Conservation (phyloP, 2,329 filamentous ascomycete species). For the Sporothrix humicola region DNA sequence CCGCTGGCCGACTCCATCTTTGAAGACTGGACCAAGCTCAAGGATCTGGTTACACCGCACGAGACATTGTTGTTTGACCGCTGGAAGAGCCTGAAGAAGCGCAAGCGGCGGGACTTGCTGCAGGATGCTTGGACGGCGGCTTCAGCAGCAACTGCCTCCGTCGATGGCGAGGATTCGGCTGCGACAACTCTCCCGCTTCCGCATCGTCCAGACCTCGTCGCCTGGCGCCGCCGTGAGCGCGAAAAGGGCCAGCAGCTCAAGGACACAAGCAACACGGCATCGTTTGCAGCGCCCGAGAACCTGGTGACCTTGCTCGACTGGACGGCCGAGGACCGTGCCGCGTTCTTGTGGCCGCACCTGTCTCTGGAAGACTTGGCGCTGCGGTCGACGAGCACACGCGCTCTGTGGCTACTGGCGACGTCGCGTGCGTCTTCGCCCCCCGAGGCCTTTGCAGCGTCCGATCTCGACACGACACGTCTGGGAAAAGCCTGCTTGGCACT, state of each 20-base stretch:
- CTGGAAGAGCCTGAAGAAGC: conserved; percentile 35
- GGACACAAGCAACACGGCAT: not conserved
- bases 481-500: conserved; percentile 36
- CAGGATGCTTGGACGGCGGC: conserved; percentile 20
- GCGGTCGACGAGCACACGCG: conserved; percentile 13
- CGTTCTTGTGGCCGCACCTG: conserved; percentile 37
- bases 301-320: conserved; percentile 25
- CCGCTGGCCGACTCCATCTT: conserved; percentile 34
- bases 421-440: conserved; percentile 29
- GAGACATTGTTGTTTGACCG: conserved; percentile 24
- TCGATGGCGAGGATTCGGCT: not conserved
- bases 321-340: conserved; percentile 33
- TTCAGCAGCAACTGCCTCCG: not conserved
- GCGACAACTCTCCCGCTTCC: conserved; percentile 12
- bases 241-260: conserved; percentile 16
- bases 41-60: not conserved
- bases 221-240: conserved; percentile 33
- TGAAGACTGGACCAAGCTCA: conserved; percentile 24
- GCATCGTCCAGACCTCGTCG: conserved; percentile 36
- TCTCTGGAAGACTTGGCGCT: conserved; percentile 33
- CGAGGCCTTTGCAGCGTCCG: conserved; percentile 33
- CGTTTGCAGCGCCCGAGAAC: conserved; percentile 12
- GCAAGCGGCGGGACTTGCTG: conserved; percentile 35
- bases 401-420: conserved; percentile 31
- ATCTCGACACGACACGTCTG: conserved; percentile 35